These are phyloP conservation scores for Magnolia officinalis DNA, from an alignment of 164 flowering plant species.

Conservation along the genomic window DNA sequence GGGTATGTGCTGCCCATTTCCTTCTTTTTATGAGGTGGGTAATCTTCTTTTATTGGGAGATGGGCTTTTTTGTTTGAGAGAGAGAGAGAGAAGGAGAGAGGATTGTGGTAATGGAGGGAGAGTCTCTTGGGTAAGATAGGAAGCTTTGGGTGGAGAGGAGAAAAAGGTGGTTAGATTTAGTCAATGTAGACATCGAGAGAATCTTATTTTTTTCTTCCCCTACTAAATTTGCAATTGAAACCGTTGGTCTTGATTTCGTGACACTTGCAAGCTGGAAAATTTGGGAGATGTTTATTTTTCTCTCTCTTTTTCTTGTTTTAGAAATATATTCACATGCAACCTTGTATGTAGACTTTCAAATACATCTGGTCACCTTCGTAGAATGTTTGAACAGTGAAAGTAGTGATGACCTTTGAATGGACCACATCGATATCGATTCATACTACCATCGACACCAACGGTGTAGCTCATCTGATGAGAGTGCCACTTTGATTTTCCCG, in stretches of 20 bases:
- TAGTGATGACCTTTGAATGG: no score
- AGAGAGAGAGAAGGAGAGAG: not conserved
- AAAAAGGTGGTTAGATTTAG: not conserved
- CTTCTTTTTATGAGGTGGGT: not conserved
- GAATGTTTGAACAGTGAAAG: no score
- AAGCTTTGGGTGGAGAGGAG: slow-evolving; percentile 4
- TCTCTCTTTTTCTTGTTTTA: no score
- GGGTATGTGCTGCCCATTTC: slow-evolving; percentile 38
- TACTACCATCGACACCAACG: no score
- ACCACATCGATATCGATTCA: no score
- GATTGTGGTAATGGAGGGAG: not conserved
- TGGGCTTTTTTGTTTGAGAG: not conserved
- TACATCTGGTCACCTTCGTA: no score
- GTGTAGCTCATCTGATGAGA: no score
- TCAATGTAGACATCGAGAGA: not conserved
- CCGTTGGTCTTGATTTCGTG: not conserved
- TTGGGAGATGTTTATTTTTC: not conserved
- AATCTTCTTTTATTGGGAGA: not conserved
- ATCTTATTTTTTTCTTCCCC: not conserved
- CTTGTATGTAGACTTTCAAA: no score
- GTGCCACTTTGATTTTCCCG: no score
- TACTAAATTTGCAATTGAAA: not conserved
- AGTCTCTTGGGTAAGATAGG: not conserved
- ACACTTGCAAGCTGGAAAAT: not conserved
- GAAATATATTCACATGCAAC: no score